Evolutionary conservation across 2,329 filamentous ascomycete species (phyloP).

Genomic region (Fusarium sp.): DNA sequence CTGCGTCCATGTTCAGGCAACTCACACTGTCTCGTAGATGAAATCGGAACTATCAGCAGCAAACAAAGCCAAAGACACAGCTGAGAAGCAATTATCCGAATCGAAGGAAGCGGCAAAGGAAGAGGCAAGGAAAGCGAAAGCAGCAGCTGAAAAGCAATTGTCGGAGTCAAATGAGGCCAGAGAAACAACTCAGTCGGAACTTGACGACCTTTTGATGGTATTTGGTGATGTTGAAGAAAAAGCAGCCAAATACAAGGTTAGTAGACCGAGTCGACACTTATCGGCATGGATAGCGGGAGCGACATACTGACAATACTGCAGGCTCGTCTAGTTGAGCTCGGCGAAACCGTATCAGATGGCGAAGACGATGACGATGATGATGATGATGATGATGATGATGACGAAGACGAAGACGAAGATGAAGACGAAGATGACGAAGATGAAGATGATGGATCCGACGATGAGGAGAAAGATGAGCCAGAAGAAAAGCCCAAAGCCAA

Average conservation of each 20-base stretch:
- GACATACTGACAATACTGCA: constrained; percentile 49
- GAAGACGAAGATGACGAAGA: background rate
- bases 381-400: constrained; percentile 57
- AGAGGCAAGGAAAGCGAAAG: constrained; percentile 72
- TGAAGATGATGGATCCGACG: constrained; percentile 54
- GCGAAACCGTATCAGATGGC: constrained; percentile 81
- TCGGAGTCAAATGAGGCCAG: constrained; percentile 71
- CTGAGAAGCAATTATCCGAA: constrained; percentile 50
- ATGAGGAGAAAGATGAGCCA: constrained; percentile 23
- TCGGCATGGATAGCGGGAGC: background rate
- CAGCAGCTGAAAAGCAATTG: constrained; percentile 58
- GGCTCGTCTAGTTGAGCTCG: constrained; percentile 74
- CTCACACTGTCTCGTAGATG: constrained; percentile 46
- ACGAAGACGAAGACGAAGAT: constrained; percentile 37
- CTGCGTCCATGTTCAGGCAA: constrained; percentile 46
- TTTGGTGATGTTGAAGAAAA: constrained; percentile 87
- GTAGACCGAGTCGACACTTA: constrained; percentile 37
- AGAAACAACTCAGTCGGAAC: constrained; percentile 76
- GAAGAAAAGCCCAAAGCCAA: constrained; percentile 11
- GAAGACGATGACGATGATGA: constrained; percentile 76
- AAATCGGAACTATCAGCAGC: constrained; percentile 59
- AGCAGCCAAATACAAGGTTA: constrained; percentile 80
- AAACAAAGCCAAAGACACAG: constrained; percentile 73
- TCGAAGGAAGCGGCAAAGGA: constrained; percentile 68
- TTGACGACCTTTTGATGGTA: constrained; percentile 86